Percentiles rank a stretch among this genome's conserved stretches.
These are phyloP conservation scores for Thuja plicata DNA, from an alignment of 83 land plant genomes.

Conservation along the genomic window DNA sequence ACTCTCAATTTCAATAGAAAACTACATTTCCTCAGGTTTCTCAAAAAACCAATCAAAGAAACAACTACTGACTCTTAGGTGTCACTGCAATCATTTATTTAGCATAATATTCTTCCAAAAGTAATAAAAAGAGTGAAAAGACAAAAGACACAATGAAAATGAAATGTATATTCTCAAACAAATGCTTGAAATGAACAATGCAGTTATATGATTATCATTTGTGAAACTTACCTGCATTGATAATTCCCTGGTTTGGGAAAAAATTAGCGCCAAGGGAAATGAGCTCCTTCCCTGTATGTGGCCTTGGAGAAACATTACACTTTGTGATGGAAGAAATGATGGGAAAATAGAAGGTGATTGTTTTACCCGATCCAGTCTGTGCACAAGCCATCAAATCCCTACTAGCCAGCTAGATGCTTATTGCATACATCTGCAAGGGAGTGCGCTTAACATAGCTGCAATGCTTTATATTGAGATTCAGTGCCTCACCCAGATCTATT, in stretches of 20 bases:
- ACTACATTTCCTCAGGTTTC: not conserved
- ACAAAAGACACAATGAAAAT: not conserved
- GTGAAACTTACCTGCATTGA: conserved; percentile 28
- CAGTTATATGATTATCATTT: not conserved
- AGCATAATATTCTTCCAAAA: not conserved
- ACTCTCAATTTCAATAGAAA: not conserved
- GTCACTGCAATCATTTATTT: not conserved
- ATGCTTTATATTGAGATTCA: conserved; percentile 70
- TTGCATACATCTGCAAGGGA: conserved; percentile 93
- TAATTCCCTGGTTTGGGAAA: conserved; percentile 55
- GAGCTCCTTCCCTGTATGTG: conserved; percentile 31
- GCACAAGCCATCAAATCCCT: conserved; percentile 99
- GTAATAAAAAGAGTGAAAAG: not conserved
- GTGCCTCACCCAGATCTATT: too few species aligned
- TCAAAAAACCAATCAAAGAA: not conserved
- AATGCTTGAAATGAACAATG: not conserved
- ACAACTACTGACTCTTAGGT: not conserved
- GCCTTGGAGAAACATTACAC: conserved; percentile 36
- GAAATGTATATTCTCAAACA: not conserved
- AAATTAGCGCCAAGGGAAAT: conserved; percentile 49
- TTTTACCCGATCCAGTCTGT: conserved; percentile 95
- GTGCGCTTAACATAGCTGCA: conserved; percentile 94
- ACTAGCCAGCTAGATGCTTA: conserved; percentile 83
- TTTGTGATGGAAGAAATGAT: conserved; percentile 85
- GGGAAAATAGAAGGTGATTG: conserved; percentile 96